Percentiles rank a stretch among this genome's conserved stretches.
phyloP scores from a whole-genome alignment of 73 alveolate species.

The Urostyla sp. region DNA sequence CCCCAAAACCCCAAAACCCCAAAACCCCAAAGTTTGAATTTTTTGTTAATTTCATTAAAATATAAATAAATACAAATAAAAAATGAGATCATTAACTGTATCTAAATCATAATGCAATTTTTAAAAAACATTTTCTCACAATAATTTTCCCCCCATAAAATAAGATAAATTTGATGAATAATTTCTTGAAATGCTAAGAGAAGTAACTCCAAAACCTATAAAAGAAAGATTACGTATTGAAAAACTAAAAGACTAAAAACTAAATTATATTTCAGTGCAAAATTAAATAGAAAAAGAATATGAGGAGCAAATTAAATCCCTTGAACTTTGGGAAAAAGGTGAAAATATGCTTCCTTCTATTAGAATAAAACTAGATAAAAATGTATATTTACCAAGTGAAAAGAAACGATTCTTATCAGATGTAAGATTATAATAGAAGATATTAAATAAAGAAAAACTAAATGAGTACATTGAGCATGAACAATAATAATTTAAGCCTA shows the following conservation, averaged over 20 bases:
- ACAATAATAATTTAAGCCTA: constrained; percentile 1
- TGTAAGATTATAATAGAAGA: neutral
- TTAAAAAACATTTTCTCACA: too few species aligned
- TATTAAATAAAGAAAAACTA: neutral
- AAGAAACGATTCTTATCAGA: constrained; percentile 4
- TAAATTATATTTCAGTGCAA: constrained; percentile 4
- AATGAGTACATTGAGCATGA: neutral
- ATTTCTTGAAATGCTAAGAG: constrained; percentile 8
- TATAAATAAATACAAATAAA: too few species aligned
- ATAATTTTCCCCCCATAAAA: too few species aligned
- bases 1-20: too few species aligned
- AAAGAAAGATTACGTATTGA: neutral
- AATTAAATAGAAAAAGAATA: neutral
- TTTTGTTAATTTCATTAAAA: too few species aligned
- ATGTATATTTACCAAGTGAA: neutral
- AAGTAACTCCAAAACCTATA: constrained; percentile 19
- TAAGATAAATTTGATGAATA: neutral
- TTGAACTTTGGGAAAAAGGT: constrained; percentile 7
- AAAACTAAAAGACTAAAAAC: constrained; percentile 6
- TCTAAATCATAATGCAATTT: too few species aligned
- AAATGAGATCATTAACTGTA: too few species aligned
- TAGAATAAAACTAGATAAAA: neutral
- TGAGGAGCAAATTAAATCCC: neutral
- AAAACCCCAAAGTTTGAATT: too few species aligned
- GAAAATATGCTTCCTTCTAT: neutral